Percentiles rank a stretch among this genome's conserved stretches.
Conservation (phyloP, 805 yeast species). For the Yarrowia sp. region DNA sequence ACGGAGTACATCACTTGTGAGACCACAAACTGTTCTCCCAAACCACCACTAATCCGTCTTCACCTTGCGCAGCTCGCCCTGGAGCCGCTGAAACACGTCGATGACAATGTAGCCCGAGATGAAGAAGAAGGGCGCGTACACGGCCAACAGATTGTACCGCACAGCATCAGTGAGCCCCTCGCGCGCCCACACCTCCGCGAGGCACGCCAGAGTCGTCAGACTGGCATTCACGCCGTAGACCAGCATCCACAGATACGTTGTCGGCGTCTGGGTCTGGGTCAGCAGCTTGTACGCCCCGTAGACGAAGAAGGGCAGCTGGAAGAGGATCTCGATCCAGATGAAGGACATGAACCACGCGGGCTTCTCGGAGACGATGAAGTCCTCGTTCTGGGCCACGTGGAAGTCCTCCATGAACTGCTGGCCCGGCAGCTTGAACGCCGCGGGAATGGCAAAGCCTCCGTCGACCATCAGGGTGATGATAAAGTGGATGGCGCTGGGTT, state of each 20-base stretch:
- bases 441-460: slow-evolving; percentile 66
- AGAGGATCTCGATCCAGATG: slow-evolving; percentile 66
- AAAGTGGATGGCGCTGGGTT: slow-evolving; percentile 53
- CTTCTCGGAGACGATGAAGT: slow-evolving; percentile 56
- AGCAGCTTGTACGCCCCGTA: slow-evolving; percentile 43
- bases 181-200: slow-evolving; percentile 37
- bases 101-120: slow-evolving; percentile 59
- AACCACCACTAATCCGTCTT: not conserved
- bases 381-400: slow-evolving; percentile 67
- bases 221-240: slow-evolving; percentile 82
- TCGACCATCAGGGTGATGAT: slow-evolving; percentile 77
- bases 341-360: slow-evolving; percentile 75
- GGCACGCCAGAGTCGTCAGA: slow-evolving; percentile 73
- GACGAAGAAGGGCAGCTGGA: slow-evolving; percentile 85
- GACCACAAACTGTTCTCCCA: too few relatives aligned
- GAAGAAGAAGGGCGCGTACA: slow-evolving; percentile 70
- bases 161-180: slow-evolving; percentile 40
- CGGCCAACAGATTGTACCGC: slow-evolving; percentile 45
- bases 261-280: slow-evolving; percentile 5
- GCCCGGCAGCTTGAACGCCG: slow-evolving; percentile 45
- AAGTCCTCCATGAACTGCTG: slow-evolving; percentile 53
- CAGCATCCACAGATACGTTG: slow-evolving; percentile 46
- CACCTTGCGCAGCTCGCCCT: not conserved
- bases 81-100: slow-evolving; percentile 42
- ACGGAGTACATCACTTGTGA: too few relatives aligned